phyloP scores from a whole-genome alignment of 176 grass and related monocot species.

The Paspalum vaginatum region DNA sequence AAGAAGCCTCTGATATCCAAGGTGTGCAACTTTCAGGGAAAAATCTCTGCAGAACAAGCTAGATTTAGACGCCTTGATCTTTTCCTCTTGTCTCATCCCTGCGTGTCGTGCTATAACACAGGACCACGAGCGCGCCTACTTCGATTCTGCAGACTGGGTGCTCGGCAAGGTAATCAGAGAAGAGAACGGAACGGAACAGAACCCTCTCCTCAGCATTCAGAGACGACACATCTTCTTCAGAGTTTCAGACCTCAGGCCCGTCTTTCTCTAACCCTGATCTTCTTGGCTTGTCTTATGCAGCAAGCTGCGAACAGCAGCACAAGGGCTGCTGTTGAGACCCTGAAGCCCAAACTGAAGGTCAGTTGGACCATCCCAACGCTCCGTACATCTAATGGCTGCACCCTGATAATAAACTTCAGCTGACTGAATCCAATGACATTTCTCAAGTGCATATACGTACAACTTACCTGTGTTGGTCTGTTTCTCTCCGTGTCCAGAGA shows the following conservation, averaged over 20 bases:
- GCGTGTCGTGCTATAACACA: slow-evolving; percentile 32
- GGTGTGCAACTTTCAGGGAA: slow-evolving; percentile 24
- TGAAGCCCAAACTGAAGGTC: slow-evolving; percentile 96
- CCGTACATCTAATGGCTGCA: neutral
- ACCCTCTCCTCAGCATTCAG: neutral
- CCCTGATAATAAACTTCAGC: neutral
- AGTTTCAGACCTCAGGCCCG: neutral
- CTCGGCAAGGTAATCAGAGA: slow-evolving; percentile 76
- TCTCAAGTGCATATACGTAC: neutral
- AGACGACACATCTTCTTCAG: neutral
- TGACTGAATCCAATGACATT: slow-evolving; percentile 4
- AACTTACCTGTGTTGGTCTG: neutral
- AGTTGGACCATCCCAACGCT: neutral
- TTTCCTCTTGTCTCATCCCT: neutral
- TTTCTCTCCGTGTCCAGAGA: slow-evolving; percentile 49
- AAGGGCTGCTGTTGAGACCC: slow-evolving; percentile 57
- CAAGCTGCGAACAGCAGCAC: slow-evolving; percentile 75
- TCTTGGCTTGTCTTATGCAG: slow-evolving; percentile 43
- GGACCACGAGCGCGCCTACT: slow-evolving; percentile 93
- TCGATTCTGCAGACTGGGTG: slow-evolving; percentile 92
- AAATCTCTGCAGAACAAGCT: too few species aligned
- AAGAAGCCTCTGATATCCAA: slow-evolving; percentile 98
- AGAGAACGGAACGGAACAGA: neutral
- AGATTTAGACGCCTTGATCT: neutral
- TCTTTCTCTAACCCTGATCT: neutral